phyloP scores from a whole-genome alignment of 139 green algal species.

The Nannochloris sp. region DNA sequence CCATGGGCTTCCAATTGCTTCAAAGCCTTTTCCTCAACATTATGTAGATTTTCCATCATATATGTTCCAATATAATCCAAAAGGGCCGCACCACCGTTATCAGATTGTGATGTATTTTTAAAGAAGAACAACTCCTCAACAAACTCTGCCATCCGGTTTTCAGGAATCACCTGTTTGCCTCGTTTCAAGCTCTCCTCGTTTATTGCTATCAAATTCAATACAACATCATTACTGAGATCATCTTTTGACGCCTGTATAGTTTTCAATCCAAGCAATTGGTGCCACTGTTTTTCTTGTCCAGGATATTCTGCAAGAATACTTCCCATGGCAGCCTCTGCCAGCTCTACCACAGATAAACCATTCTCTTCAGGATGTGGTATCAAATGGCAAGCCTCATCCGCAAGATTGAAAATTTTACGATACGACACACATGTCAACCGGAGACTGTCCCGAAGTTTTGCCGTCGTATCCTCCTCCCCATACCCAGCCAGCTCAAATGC shows the following conservation, averaged over 20 bases:
- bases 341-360: constrained; percentile 5
- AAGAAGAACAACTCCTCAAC: constrained; percentile 42
- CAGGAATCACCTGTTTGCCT: constrained; percentile 26
- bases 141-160: constrained; percentile 9
- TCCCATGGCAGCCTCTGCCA: constrained; percentile 37
- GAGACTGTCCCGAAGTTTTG: constrained; percentile 30
- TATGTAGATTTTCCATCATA: not conserved
- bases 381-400: constrained; percentile 16
- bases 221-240: constrained; percentile 27
- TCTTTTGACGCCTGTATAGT: constrained; percentile 22
- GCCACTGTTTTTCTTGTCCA: constrained; percentile 47
- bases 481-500: constrained; percentile 16
- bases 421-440: constrained; percentile 44
- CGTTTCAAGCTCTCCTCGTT: constrained; percentile 40
- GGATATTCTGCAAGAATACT: constrained; percentile 33
- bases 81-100: not conserved
- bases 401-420: constrained; percentile 28
- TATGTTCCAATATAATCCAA: not conserved
- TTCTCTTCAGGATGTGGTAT: not conserved
- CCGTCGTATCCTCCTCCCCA: not conserved
- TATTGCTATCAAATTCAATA: constrained; percentile 25
- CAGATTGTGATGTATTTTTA: not conserved
- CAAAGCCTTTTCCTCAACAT: not conserved
- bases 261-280: constrained; percentile 10
- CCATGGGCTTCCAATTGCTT: not conserved